phyloP scores from a whole-genome alignment of 192 early-diverging fungal genomes.

The Backusella westeae region DNA sequence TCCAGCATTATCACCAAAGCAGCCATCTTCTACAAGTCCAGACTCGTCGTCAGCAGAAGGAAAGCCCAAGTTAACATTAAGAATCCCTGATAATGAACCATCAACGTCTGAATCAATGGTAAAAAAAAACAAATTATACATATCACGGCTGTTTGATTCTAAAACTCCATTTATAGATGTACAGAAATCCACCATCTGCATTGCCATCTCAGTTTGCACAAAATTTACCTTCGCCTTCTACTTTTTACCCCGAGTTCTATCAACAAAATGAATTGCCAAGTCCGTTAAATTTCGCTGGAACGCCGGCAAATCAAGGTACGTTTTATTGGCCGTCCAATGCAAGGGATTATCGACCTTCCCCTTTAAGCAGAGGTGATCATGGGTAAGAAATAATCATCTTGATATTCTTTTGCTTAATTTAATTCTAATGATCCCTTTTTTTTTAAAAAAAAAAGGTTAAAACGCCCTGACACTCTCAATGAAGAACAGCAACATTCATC shows the following conservation, averaged over 20 bases:
- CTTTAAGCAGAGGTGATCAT: slow-evolving; percentile 22
- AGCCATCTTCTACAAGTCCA: slow-evolving; percentile 7
- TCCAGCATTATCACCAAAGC: not conserved
- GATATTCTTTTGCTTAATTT: not conserved
- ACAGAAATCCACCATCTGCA: slow-evolving; percentile 54
- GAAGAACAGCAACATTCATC: not conserved
- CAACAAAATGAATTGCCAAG: slow-evolving; percentile 69
- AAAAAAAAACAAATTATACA: slow-evolving; percentile 14
- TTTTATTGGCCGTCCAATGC: slow-evolving; percentile 70
- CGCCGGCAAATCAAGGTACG: slow-evolving; percentile 60
- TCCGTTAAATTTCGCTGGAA: slow-evolving; percentile 73
- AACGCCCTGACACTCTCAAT: not conserved
- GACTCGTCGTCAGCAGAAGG: slow-evolving; percentile 21
- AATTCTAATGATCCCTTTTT: not conserved
- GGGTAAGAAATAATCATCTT: not conserved
- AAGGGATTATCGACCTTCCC: slow-evolving; percentile 49
- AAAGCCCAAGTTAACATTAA: slow-evolving; percentile 19
- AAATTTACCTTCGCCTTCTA: slow-evolving; percentile 75
- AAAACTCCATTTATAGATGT: not conserved
- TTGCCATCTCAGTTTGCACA: slow-evolving; percentile 64
- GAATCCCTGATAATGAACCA: not conserved
- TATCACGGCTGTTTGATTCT: not conserved
- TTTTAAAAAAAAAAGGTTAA: not conserved
- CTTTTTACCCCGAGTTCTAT: slow-evolving; percentile 75
- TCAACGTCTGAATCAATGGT: not conserved